phyloP scores from a whole-genome alignment of 78 protist species.

The Bodo saltans region DNA sequence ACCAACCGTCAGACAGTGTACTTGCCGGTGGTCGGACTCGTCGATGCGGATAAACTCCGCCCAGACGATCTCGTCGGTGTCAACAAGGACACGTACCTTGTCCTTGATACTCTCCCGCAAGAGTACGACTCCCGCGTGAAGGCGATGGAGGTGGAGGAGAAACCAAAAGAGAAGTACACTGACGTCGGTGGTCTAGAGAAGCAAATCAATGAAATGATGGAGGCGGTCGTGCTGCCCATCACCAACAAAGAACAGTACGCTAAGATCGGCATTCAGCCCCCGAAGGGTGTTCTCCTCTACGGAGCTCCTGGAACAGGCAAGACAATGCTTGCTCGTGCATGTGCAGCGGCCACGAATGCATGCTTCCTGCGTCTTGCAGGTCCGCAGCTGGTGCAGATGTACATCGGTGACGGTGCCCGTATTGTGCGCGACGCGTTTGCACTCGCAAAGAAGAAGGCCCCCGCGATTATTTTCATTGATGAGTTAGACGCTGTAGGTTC shows the following conservation, averaged over 20 bases:
- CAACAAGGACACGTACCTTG: slow-evolving; percentile 89
- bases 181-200: slow-evolving; percentile 99
- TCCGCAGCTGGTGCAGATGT: slow-evolving; percentile 98
- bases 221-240: slow-evolving; percentile 97
- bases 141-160: slow-evolving; percentile 99
- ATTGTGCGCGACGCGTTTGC: slow-evolving; percentile 99
- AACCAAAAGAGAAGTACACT: slow-evolving; percentile 92
- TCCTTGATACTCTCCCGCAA: slow-evolving; percentile 40
- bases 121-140: slow-evolving; percentile 95
- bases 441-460: slow-evolving; percentile 96
- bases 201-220: slow-evolving; percentile 89
- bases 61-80: slow-evolving; percentile 99
- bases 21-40: slow-evolving; percentile 97
- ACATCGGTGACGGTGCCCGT: slow-evolving; percentile 99
- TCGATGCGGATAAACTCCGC: slow-evolving; percentile 72
- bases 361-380: slow-evolving; percentile 97
- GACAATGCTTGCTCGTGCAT: slow-evolving; percentile 98
- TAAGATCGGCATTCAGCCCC: slow-evolving; percentile 84
- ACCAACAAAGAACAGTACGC: slow-evolving; percentile 87
- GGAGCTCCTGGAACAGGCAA: slow-evolving; percentile 69
- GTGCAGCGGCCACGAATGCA: slow-evolving; percentile 95
- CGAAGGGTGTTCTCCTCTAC: slow-evolving; percentile 64
- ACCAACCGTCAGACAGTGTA: slow-evolving; percentile 91
- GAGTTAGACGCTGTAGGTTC: slow-evolving; percentile 99
- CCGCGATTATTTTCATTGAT: slow-evolving; percentile 97